Evolutionary conservation across 495 filamentous ascomycete species (phyloP), one percentile per base, ranked within the genome.

Genomic region (Geoglossum glabrum): DNA sequence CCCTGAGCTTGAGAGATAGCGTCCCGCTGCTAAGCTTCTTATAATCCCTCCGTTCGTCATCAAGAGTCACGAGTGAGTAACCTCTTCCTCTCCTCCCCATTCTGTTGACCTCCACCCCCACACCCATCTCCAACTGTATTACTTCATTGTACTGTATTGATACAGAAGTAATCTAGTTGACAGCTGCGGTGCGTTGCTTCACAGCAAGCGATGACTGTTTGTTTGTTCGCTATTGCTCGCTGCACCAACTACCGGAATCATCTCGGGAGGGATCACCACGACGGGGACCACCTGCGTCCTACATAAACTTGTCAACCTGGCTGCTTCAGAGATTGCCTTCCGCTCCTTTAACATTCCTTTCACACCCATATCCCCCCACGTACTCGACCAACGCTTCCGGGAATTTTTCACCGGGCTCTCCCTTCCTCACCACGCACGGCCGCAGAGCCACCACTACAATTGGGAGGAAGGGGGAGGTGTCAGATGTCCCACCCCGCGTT

Each of bases 171-270:
- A 8, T 25, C n/a, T 26, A 28, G 21, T 28, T 30, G 11, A 31
- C 7, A 6, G 17, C 10, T 52, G 23, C 49, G 23, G 25, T 13
- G 15, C 25, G 28, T 28, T 52, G 49, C 49, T 9, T 52, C 36
- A 52, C 11, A 52, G 23, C 49, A 28, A 52, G 49, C 49, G 49
- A 52, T 52, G 49, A 52, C 49, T 52, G 19, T 52, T 52, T 52
- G 49, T 30, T 52, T 52, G 30, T 26, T 52, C 49, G 49, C n/a
- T 25, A 17, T 17, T 17, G 19, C 49, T 31, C 23, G 49, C 49
- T 52, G 25, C 10, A 30, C 49, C 23, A 21, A 52, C 17, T 52
- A 7, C 49, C 49, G 1, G 17, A 28, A 30, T n/a, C 26, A 52
- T 5, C 21, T 52, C 30, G 25, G 28, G 15, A 13, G 17, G 25